Evolutionary conservation across 495 filamentous ascomycete genomes (phyloP), one percentile per base, ranked within the genome.

Genomic region (Staphylotrichum tortipilum): DNA sequence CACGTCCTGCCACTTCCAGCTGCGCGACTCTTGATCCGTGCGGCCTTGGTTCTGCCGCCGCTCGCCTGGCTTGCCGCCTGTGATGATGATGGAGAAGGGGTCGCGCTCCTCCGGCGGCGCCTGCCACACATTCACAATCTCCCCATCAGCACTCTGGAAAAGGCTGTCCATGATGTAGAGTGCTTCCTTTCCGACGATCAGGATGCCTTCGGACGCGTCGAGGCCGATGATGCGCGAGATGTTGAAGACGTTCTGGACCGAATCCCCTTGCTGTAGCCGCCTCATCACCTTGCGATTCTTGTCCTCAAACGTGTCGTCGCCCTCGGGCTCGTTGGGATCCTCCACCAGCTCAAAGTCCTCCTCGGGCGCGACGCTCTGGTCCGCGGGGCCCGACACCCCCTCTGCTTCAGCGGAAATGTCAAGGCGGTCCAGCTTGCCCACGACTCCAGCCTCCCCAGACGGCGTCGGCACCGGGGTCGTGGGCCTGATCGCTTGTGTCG

Each of bases 251-350:
- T 85, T 83, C 59, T 94, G 87, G n/a, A 98, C 90, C 46, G 87
- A 76, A 58, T 98, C 92, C 5, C 88, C 88, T 28, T 87, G 85
- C 52, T 95, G 86, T 11, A 98, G 76, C 55, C 88, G 94, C 49
- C 92, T 76, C 87, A 97, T 89, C 41, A 98, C 92, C 67, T 94
- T 96, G 14, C 92, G 75, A 59, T 98, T 96, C 70, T 94, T 96
- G 62, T 98, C 92, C 67, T 97, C 92, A 58, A 88, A 94, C 10
- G 81, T 83, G 47, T 94, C 91, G 14, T 87, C 78, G 39, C 82
- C 87, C 40, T 87, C 81, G n/a, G 79, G 79, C 50, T 95, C 90
- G 56, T 79, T 77, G 0, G 78, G 79, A 47, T 81, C 79, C 50
- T 95, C 88, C 33, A 98, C 83, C 58, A 98, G 79, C 68, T 98